Conservation (phyloP, 164 flowering plant species). For the Berberis vulgaris region DNA sequence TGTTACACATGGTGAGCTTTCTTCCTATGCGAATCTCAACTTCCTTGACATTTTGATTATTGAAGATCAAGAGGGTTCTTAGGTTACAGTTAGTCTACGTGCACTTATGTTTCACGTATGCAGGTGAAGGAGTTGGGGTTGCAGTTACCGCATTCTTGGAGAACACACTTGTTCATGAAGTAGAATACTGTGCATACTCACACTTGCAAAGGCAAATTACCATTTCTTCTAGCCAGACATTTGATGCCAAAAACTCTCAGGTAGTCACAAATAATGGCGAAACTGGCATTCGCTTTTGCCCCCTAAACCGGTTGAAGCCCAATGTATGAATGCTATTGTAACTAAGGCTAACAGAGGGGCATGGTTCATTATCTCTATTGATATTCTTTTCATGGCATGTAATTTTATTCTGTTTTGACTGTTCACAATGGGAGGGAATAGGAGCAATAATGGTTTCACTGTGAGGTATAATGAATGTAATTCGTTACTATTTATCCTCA, state of each 20-base stretch:
- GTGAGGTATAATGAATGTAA: no score
- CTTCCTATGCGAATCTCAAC: not conserved
- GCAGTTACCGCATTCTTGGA: slow-evolving; percentile 37
- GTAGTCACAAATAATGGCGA: slow-evolving; percentile 17
- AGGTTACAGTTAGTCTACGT: not conserved
- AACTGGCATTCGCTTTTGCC: slow-evolving; percentile 27
- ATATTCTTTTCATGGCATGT: not conserved
- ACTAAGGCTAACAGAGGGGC: not conserved
- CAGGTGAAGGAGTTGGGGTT: slow-evolving; percentile 81
- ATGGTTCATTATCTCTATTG: not conserved
- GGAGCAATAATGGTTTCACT: not conserved
- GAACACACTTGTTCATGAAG: slow-evolving; percentile 35
- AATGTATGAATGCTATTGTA: not conserved
- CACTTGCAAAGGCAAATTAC: slow-evolving; percentile 32
- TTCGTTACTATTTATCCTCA: no score
- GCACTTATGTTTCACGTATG: slow-evolving; percentile 1
- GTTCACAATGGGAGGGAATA: not conserved
- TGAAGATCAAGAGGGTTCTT: not conserved
- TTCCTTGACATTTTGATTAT: not conserved
- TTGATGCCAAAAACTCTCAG: slow-evolving; percentile 40
- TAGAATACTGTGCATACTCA: slow-evolving; percentile 65
- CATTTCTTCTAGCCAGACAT: slow-evolving; percentile 15
- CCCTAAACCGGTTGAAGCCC: not conserved
- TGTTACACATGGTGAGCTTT: slow-evolving; percentile 69
- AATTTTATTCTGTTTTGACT: not conserved